These are phyloP conservation scores for Artemisia annua DNA, from an alignment of 129 eudicot species.

Conservation along the genomic window DNA sequence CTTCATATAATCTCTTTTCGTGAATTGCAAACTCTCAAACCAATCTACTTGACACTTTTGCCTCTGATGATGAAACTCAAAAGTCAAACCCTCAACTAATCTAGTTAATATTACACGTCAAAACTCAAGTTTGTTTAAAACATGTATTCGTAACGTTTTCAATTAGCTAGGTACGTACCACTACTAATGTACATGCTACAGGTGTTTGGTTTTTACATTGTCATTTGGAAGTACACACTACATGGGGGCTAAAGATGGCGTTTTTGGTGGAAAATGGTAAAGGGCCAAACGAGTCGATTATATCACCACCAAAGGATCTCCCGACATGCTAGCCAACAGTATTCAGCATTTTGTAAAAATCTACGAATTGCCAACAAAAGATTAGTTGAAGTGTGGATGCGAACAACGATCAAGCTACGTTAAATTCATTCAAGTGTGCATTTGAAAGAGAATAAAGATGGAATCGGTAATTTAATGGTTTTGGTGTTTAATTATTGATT, in stretches of 20 bases:
- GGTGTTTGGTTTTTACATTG: constrained; percentile 83
- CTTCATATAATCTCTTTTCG: too few relatives aligned
- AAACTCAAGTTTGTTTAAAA: too few relatives aligned
- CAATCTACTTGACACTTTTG: too few relatives aligned
- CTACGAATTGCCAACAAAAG: background rate
- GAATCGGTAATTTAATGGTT: constrained; percentile 8
- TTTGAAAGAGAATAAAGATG: constrained; percentile 22
- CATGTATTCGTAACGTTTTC: too few relatives aligned
- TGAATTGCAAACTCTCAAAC: too few relatives aligned
- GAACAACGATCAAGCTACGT: background rate
- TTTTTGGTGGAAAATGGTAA: constrained; percentile 62
- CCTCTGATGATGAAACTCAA: too few relatives aligned
- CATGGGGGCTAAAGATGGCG: constrained; percentile 91
- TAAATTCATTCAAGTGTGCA: background rate
- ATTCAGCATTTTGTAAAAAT: background rate
- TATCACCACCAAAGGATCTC: constrained; percentile 76
- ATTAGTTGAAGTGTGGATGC: constrained; percentile 28
- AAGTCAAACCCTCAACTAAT: too few relatives aligned
- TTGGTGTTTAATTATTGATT: constrained; percentile 16
- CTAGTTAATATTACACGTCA: too few relatives aligned
- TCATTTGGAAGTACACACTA: constrained; percentile 78
- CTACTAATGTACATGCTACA: background rate
- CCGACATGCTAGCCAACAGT: constrained; percentile 42
- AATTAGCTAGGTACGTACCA: too few relatives aligned
- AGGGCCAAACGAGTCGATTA: constrained; percentile 63